phyloP scores from a whole-genome alignment of 2,329 filamentous ascomycete species.

The Fusarium sp. region DNA sequence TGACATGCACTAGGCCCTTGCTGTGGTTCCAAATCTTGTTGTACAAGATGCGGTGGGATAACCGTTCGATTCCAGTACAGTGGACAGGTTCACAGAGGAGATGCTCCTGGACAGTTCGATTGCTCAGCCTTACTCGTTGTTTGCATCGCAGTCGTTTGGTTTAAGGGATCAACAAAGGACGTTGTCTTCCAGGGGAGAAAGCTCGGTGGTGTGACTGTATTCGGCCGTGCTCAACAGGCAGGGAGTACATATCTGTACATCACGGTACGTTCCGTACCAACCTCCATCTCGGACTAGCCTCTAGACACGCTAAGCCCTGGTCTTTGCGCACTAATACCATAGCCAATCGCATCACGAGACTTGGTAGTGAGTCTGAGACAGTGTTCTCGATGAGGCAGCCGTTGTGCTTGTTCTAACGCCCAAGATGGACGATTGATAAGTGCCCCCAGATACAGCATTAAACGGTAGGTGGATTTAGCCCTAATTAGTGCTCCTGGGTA shows the following conservation, averaged over 20 bases:
- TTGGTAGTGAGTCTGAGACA: constrained; percentile 34
- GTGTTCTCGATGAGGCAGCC: constrained; percentile 44
- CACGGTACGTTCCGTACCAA: constrained; percentile 7
- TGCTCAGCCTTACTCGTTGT: neutral
- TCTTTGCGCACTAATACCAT: constrained; percentile 7
- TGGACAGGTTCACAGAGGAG: neutral
- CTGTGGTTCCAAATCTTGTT: constrained; percentile 5
- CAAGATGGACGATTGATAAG: constrained; percentile 28
- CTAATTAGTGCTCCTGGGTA: constrained; percentile 17
- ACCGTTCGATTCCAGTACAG: neutral
- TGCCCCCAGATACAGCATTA: constrained; percentile 26
- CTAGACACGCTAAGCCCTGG: constrained; percentile 27
- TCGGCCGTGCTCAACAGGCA: constrained; percentile 15
- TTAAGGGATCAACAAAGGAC: neutral
- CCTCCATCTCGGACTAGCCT: constrained; percentile 18
- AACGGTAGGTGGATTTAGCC: constrained; percentile 20
- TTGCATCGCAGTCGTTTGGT: neutral
- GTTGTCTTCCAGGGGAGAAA: constrained; percentile 17
- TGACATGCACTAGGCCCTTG: constrained; percentile 15
- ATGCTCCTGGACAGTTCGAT: neutral
- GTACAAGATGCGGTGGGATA: constrained; percentile 12
- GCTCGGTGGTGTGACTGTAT: constrained; percentile 26
- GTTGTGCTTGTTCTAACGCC: constrained; percentile 39
- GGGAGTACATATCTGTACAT: constrained; percentile 21
- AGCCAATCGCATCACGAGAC: constrained; percentile 39